Evolutionary conservation across 2,329 filamentous ascomycete genomes (phyloP).

Genomic region (Sclerotinia nivalis): DNA sequence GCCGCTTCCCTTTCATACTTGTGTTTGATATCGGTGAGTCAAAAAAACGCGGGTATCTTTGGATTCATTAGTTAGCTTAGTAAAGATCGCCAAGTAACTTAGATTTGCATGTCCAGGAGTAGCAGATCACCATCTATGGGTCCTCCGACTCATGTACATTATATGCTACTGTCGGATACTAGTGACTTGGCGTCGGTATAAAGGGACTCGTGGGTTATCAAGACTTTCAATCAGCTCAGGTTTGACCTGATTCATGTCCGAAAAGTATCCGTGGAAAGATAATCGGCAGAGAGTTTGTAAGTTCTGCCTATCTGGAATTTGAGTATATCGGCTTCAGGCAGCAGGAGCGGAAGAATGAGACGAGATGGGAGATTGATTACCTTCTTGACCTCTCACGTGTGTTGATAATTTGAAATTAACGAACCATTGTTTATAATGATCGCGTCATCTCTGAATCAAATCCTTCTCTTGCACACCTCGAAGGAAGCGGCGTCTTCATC

Average conservation of each 20-base stretch:
- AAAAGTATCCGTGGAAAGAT: background rate
- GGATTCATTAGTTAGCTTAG: background rate
- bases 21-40: background rate
- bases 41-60: background rate
- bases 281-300: background rate
- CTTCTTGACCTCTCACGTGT: background rate
- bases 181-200: background rate
- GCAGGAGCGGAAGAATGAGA: background rate
- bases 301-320: background rate
- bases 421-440: background rate
- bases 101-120: background rate
- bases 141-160: background rate
- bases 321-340: background rate
- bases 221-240: background rate
- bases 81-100: background rate
- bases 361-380: background rate
- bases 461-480: background rate
- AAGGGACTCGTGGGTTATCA: background rate
- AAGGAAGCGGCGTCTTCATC: background rate
- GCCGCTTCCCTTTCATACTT: background rate
- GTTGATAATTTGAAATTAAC: background rate
- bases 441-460: background rate
- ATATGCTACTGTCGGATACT: background rate
- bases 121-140: slow-evolving; percentile 1
- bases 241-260: background rate